Evolutionary conservation across 108 stramenopile species (phyloP).

Genomic region (Aurantiochytrium sp.): DNA sequence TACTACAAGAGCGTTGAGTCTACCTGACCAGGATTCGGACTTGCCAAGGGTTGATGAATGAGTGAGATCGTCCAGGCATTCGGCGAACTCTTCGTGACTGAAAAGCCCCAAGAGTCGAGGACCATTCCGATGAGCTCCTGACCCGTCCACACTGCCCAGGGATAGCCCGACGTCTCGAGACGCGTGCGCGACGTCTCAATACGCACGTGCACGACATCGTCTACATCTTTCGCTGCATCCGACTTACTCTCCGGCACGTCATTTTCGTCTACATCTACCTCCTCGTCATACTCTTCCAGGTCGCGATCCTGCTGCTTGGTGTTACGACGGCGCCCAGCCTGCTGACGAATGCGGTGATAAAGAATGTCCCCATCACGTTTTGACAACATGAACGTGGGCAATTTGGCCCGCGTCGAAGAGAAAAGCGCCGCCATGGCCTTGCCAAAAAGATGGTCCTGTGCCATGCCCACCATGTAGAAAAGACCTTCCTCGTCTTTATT

Average conservation of each 20-base stretch:
- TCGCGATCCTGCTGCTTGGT: background rate
- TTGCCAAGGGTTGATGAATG: background rate
- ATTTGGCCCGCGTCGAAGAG: background rate
- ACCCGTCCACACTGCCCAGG: background rate
- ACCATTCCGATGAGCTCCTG: background rate
- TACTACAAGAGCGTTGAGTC: too few species aligned
- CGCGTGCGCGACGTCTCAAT: background rate
- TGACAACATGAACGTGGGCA: background rate
- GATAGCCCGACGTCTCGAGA: background rate
- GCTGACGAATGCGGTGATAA: background rate
- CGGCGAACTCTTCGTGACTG: background rate
- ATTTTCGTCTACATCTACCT: background rate
- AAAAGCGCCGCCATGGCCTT: background rate
- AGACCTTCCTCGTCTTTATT: background rate
- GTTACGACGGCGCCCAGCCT: background rate
- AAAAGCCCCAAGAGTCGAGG: background rate
- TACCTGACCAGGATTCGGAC: too few species aligned
- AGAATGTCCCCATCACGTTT: background rate
- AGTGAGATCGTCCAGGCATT: background rate
- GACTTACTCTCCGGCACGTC: too few species aligned
- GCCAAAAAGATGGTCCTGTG: background rate
- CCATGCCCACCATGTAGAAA: conserved; percentile 16
- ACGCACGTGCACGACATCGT: background rate
- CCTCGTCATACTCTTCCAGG: background rate
- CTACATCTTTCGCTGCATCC: too few species aligned